Percentiles rank a stretch among this genome's conserved stretches.
Conservation (phyloP, 164 flowering plant species). For the Warburgia ugandensis region DNA sequence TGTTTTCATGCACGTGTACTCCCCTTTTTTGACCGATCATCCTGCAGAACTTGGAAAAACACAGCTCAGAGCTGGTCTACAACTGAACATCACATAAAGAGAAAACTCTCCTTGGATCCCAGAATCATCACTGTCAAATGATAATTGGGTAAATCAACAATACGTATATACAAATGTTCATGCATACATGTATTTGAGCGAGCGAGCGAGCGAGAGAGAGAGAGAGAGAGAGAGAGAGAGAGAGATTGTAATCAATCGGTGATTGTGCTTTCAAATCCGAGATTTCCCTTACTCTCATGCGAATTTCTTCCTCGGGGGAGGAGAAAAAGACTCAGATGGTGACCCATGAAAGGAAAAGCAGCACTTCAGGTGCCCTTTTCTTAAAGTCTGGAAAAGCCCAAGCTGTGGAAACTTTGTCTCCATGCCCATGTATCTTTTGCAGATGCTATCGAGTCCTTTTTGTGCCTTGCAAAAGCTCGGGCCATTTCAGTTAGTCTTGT, state of each 20-base stretch:
- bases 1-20: constrained; percentile 12
- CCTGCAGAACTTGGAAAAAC: constrained; percentile 6
- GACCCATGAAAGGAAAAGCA: constrained; percentile 20
- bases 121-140: constrained; percentile 34
- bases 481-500: not conserved
- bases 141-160: constrained; percentile 5
- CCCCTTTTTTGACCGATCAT: constrained; percentile 25
- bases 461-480: not conserved
- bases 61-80: constrained; percentile 1
- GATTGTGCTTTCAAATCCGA: constrained; percentile 29
- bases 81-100: constrained; percentile 23
- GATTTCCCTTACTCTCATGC: constrained; percentile 62
- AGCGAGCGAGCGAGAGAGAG: not conserved
- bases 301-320: constrained; percentile 4
- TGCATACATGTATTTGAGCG: not conserved
- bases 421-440: constrained; percentile 37
- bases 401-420: constrained; percentile 81
- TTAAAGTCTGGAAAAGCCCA: constrained; percentile 61
- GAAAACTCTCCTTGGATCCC: constrained; percentile 36
- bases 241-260: constrained; percentile 2
- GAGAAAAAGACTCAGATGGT: constrained; percentile 15
- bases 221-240: not conserved
- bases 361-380: constrained; percentile 22
- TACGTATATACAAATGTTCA: no score
- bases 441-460: constrained; percentile 22